These are phyloP conservation scores for Aureobasidium sp. DNA, from an alignment of 2,329 filamentous ascomycete species.

Conservation along the genomic window DNA sequence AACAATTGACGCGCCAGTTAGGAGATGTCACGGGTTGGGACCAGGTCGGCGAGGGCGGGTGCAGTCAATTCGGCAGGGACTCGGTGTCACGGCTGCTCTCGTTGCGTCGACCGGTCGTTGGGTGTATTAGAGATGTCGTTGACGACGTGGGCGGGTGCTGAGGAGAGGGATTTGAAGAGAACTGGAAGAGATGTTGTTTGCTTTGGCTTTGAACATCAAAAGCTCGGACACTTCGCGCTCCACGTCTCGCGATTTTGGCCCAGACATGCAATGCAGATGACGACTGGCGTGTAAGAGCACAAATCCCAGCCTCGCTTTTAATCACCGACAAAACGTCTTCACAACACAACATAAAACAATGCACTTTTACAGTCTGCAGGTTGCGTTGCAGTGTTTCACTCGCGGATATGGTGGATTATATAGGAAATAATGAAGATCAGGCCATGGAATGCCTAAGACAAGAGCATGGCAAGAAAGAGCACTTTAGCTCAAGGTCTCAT, in stretches of 20 bases:
- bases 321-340: neutral
- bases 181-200: slow-evolving; percentile 11
- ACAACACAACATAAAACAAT: slow-evolving; percentile 9
- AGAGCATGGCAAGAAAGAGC: neutral
- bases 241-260: slow-evolving; percentile 9
- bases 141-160: slow-evolving; percentile 11
- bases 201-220: slow-evolving; percentile 15
- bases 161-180: slow-evolving; percentile 12
- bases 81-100: neutral
- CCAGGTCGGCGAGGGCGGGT: neutral
- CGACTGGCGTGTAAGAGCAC: slow-evolving; percentile 1
- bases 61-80: slow-evolving; percentile 9
- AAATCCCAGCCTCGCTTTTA: slow-evolving; percentile 5
- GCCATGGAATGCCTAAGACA: neutral
- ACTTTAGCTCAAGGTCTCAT: slow-evolving; percentile 8
- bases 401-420: neutral
- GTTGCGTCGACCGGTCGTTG: slow-evolving; percentile 2
- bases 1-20: slow-evolving; percentile 14
- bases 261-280: slow-evolving; percentile 3
- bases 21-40: neutral
- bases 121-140: neutral
- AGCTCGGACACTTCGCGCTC: slow-evolving; percentile 9
- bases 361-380: neutral
- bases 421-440: neutral
- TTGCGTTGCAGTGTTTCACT: neutral